Percentiles rank a stretch among this genome's conserved stretches.
Evolutionary conservation across 2,329 filamentous ascomycete genomes (phyloP).

Genomic region (Fusarium protoensiforme): DNA sequence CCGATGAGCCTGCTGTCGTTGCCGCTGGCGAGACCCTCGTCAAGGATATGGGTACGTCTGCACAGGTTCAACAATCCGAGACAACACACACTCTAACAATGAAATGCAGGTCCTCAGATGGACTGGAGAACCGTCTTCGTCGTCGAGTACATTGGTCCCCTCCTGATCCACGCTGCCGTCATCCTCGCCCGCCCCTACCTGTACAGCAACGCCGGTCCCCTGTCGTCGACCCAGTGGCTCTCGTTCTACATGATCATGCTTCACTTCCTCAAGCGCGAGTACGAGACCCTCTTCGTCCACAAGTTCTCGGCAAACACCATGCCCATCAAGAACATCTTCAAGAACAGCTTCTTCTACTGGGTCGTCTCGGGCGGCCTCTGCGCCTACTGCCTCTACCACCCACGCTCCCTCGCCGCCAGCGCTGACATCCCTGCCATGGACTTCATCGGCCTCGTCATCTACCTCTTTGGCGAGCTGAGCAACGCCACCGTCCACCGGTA

Average conservation of each 20-base stretch:
- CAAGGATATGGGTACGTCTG: constrained; percentile 85
- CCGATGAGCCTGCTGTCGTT: constrained; percentile 60
- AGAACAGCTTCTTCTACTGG: constrained; percentile 98
- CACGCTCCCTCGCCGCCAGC: constrained; percentile 73
- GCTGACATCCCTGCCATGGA: constrained; percentile 63
- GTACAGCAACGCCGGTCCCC: constrained; percentile 56
- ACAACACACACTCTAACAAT: constrained; percentile 4
- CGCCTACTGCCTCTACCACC: constrained; percentile 86
- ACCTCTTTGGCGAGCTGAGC: constrained; percentile 79
- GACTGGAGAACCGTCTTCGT: constrained; percentile 94
- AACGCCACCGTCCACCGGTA: constrained; percentile 86
- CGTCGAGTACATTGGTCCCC: constrained; percentile 92
- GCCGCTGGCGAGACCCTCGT: constrained; percentile 75
- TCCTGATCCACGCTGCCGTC: constrained; percentile 84
- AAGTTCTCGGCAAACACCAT: constrained; percentile 96
- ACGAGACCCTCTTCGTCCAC: constrained; percentile 94
- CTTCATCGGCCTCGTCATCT: constrained; percentile 77
- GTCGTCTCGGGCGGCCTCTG: constrained; percentile 81
- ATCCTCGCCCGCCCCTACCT: constrained; percentile 77
- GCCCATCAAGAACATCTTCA: constrained; percentile 90
- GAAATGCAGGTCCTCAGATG: constrained; percentile 79
- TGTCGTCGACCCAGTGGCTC: constrained; percentile 78
- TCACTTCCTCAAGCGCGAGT: constrained; percentile 95
- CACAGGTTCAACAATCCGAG: not conserved
- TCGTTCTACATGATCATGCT: constrained; percentile 78